phyloP scores from a whole-genome alignment of 805 yeast species.

The Maudiozyma saulgeensis region DNA sequence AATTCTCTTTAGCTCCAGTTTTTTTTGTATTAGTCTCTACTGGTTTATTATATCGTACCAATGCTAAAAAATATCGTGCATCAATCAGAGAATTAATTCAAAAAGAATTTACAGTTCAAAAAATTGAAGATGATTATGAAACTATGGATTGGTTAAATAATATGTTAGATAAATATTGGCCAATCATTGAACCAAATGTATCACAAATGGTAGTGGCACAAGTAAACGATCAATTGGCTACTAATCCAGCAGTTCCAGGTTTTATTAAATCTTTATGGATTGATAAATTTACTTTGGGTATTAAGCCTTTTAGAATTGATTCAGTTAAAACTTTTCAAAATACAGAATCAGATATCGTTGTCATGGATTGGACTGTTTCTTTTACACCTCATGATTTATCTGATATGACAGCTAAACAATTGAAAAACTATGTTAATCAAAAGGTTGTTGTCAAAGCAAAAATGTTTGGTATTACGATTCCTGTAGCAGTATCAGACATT shows the following conservation, averaged over 20 bases:
- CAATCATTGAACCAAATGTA: conserved; percentile 77
- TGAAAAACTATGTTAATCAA: conserved; percentile 77
- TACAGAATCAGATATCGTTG: conserved; percentile 86
- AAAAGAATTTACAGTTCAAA: conserved; percentile 71
- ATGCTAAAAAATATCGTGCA: conserved; percentile 71
- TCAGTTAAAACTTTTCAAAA: conserved; percentile 80
- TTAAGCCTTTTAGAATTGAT: conserved; percentile 92
- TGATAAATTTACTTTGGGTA: conserved; percentile 82
- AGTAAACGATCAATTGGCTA: conserved; percentile 75
- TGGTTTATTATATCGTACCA: conserved; percentile 68
- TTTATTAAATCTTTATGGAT: conserved; percentile 79
- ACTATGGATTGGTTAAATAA: conserved; percentile 93
- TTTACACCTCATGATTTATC: conserved; percentile 85
- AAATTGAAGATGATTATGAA: conserved; percentile 82
- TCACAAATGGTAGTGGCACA: conserved; percentile 79
- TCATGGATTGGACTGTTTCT: conserved; percentile 94
- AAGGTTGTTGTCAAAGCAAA: conserved; percentile 66
- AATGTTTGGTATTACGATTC: conserved; percentile 74
- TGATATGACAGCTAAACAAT: conserved; percentile 78
- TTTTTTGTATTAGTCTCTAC: conserved; percentile 58
- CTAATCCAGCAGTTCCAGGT: conserved; percentile 64
- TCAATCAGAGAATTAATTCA: conserved; percentile 70
- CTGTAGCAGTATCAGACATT: conserved; percentile 70
- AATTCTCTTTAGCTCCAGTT: conserved; percentile 71
- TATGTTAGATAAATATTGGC: conserved; percentile 87